These are phyloP conservation scores for Aphanocladium album DNA, from an alignment of 2,329 filamentous ascomycete genomes.

Conservation along the genomic window DNA sequence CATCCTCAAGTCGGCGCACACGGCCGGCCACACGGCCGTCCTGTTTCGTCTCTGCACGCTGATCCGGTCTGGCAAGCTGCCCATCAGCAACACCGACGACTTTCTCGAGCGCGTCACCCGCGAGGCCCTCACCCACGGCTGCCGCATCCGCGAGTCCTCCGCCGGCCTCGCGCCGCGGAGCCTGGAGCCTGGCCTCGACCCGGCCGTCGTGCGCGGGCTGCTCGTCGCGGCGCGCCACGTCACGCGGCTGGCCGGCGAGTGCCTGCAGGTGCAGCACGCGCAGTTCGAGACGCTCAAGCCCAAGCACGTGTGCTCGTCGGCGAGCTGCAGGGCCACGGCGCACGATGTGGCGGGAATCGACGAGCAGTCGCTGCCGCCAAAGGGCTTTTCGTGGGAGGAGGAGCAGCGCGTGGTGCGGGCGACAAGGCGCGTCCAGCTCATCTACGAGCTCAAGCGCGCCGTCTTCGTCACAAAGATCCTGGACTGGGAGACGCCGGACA, in stretches of 20 bases:
- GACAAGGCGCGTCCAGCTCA: not conserved
- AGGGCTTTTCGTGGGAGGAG: not conserved
- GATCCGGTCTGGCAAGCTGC: not conserved
- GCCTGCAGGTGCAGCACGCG: not conserved
- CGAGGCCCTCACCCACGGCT: not conserved
- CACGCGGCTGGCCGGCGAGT: not conserved
- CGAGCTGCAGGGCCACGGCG: too few species aligned
- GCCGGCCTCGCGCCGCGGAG: too few species aligned
- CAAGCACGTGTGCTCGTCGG: too few species aligned
- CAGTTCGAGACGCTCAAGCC: not conserved
- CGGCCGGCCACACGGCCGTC: not conserved
- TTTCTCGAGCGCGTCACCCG: not conserved
- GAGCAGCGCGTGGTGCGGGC: not conserved
- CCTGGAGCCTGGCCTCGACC: not conserved
- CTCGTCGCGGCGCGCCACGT: not conserved
- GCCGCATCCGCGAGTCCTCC: not conserved
- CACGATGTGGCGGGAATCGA: not conserved
- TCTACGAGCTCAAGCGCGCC: not conserved
- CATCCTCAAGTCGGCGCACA: not conserved
- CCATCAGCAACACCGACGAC: not conserved
- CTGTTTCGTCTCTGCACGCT: not conserved
- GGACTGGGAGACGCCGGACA: not conserved
- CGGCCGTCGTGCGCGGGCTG: not conserved
- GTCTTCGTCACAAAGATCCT: not conserved
- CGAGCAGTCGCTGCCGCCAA: too few species aligned